phyloP scores from a whole-genome alignment of 495 filamentous ascomycete species.

The Lineolata rhizophorae region DNA sequence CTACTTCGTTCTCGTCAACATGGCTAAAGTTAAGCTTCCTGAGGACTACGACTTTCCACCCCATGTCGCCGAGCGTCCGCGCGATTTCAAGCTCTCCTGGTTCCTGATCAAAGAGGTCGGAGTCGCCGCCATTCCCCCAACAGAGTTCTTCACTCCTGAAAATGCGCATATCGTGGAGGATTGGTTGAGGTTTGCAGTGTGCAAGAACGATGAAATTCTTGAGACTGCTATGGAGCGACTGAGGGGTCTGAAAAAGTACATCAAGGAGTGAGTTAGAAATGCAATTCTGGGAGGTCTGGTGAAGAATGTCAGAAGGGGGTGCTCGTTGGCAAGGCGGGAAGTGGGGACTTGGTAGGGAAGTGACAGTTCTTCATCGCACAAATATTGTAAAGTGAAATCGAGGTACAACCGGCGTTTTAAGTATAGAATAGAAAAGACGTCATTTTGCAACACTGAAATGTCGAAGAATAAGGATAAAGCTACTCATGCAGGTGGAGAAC shows the following conservation, averaged over 20 bases:
- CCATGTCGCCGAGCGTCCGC: constrained; percentile 61
- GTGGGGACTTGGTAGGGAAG: too few relatives aligned
- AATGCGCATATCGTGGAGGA: constrained; percentile 77
- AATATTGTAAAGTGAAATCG: too few relatives aligned
- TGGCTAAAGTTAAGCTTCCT: constrained; percentile 64
- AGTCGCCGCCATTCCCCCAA: constrained; percentile 87
- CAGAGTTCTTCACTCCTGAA: constrained; percentile 76
- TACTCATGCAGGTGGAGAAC: too few relatives aligned
- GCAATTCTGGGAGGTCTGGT: too few relatives aligned
- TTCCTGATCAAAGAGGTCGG: constrained; percentile 92
- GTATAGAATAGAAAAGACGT: too few relatives aligned
- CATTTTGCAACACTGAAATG: too few relatives aligned
- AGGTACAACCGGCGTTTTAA: too few relatives aligned
- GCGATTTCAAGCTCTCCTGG: constrained; percentile 89
- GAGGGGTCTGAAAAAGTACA: constrained; percentile 68
- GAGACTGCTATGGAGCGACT: constrained; percentile 79
- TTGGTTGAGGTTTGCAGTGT: constrained; percentile 88
- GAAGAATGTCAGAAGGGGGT: too few relatives aligned
- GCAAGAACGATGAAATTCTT: constrained; percentile 79
- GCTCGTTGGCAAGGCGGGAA: too few relatives aligned
- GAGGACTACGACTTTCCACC: constrained; percentile 66
- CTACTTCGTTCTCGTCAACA: constrained; percentile 89
- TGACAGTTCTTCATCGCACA: too few relatives aligned
- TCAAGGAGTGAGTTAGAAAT: too few relatives aligned
- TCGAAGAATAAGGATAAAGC: too few relatives aligned